A percentile compares a stretch with the other conserved stretches of the same genome.
Evolutionary conservation across 495 filamentous ascomycete species (phyloP).

Genomic region (Penicillium lagena): DNA sequence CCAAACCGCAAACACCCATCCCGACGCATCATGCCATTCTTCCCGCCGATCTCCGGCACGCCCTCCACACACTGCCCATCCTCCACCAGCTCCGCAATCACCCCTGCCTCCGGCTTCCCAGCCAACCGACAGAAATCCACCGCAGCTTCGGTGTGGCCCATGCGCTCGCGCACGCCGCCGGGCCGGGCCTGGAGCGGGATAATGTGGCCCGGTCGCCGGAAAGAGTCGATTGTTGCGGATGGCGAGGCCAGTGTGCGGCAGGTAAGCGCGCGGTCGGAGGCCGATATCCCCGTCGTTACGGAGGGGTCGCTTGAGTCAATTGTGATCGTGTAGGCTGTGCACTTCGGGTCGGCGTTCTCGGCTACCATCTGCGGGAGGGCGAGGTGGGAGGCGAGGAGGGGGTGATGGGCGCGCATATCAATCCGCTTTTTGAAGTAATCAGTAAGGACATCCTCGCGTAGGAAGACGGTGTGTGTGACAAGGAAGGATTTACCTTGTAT

Average conservation of each 20-base stretch:
- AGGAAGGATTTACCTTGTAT: slow-evolving; percentile 49
- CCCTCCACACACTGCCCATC: slow-evolving; percentile 63
- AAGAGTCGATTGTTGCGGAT: slow-evolving; percentile 45
- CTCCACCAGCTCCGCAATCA: slow-evolving; percentile 83
- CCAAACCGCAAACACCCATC: slow-evolving; percentile 90
- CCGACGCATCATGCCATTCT: slow-evolving; percentile 83
- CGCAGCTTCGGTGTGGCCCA: slow-evolving; percentile 89
- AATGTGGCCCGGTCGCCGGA: slow-evolving; percentile 85
- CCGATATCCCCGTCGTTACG: slow-evolving; percentile 84
- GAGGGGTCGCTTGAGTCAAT: slow-evolving; percentile 67
- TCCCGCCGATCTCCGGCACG: slow-evolving; percentile 47
- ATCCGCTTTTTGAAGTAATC: slow-evolving; percentile 48
- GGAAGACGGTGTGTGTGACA: too few species aligned
- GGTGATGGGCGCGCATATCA: slow-evolving; percentile 81
- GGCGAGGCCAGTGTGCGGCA: slow-evolving; percentile 73
- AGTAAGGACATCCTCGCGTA: too few species aligned
- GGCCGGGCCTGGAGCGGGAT: slow-evolving; percentile 75
- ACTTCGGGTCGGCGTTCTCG: slow-evolving; percentile 75
- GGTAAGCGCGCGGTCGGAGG: slow-evolving; percentile 78
- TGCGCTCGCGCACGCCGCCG: slow-evolving; percentile 72
- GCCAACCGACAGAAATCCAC: slow-evolving; percentile 80
- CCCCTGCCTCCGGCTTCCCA: slow-evolving; percentile 66
- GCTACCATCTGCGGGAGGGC: slow-evolving; percentile 85
- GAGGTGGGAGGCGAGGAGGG: slow-evolving; percentile 59
- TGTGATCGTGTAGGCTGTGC: slow-evolving; percentile 85